phyloP scores from a whole-genome alignment of 1,139 yeast genomes.

The Candida sp. region DNA sequence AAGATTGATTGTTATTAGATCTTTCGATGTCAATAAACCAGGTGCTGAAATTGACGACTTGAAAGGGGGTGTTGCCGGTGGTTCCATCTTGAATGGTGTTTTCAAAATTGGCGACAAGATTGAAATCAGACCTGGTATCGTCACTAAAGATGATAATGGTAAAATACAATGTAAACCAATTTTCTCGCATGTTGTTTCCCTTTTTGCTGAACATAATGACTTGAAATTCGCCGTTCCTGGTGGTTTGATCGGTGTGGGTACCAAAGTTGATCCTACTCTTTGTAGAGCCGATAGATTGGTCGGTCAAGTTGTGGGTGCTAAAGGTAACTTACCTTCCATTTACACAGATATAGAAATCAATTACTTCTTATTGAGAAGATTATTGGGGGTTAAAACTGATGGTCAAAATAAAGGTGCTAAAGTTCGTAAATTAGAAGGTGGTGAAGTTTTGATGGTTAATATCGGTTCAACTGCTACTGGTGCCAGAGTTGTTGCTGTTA shows the following conservation, averaged over 20 bases:
- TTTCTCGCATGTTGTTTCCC: constrained; percentile 87
- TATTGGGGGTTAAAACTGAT: constrained; percentile 97
- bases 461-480: constrained; percentile 99
- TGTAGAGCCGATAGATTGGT: constrained; percentile 99
- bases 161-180: constrained; percentile 96
- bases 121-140: constrained; percentile 99
- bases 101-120: constrained; percentile 97
- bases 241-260: constrained; percentile 99
- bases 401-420: constrained; percentile 94
- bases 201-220: constrained; percentile 97
- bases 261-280: constrained; percentile 96
- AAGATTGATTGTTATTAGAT: constrained; percentile 94
- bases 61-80: constrained; percentile 99
- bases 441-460: constrained; percentile 98
- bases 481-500: constrained; percentile 96
- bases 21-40: constrained; percentile 98
- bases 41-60: constrained; percentile 97
- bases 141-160: constrained; percentile 90
- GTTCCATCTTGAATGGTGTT: constrained; percentile 95
- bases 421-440: constrained; percentile 90
- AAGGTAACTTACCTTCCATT: constrained; percentile 92
- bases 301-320: constrained; percentile 99
- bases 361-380: constrained; percentile 93
- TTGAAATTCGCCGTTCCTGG: constrained; percentile 99
- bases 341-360: constrained; percentile 97